Percentiles rank a stretch among this genome's conserved stretches.
These are phyloP conservation scores for Infundibulicybe gibba DNA, from an alignment of 768 basidiomycete species.

Conservation along the genomic window DNA sequence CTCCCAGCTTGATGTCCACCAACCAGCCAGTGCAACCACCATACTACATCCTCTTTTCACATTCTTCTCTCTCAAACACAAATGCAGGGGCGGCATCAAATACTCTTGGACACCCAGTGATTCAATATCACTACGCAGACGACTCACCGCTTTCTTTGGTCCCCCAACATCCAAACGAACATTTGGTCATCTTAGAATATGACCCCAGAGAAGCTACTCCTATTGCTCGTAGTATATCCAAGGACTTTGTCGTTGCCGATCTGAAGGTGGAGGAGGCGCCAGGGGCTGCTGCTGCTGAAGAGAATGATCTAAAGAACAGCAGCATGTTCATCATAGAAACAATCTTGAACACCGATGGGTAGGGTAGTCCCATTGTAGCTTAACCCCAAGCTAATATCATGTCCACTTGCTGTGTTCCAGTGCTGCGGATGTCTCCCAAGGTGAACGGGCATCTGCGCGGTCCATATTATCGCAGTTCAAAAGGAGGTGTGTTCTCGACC, in stretches of 20 bases:
- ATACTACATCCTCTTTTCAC: conserved; percentile 67
- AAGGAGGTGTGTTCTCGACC: conserved; percentile 38
- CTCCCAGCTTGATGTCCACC: conserved; percentile 1
- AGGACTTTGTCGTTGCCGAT: conserved; percentile 44
- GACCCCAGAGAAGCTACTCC: conserved; percentile 41
- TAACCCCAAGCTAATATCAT: neutral
- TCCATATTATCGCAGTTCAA: conserved; percentile 60
- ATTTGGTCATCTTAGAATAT: conserved; percentile 72
- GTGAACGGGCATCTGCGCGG: conserved; percentile 45
- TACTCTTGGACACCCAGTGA: conserved; percentile 62
- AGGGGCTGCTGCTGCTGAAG: conserved; percentile 51
- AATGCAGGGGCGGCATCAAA: conserved; percentile 32
- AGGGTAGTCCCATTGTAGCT: conserved; percentile 10
- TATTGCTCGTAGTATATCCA: conserved; percentile 48
- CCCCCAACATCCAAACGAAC: conserved; percentile 58
- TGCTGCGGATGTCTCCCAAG: conserved; percentile 18
- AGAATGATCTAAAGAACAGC: conserved; percentile 47
- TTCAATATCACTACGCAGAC: conserved; percentile 82
- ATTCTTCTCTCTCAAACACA: conserved; percentile 39
- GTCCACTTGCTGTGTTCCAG: conserved; percentile 7
- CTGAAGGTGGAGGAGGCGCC: conserved; percentile 72
- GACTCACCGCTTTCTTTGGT: conserved; percentile 68
- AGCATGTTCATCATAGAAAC: conserved; percentile 79
- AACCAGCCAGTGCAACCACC: conserved; percentile 35
- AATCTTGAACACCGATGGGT: conserved; percentile 51